phyloP scores from a whole-genome alignment of 192 early-diverging fungal species.

The Chytriomyces confervae region DNA sequence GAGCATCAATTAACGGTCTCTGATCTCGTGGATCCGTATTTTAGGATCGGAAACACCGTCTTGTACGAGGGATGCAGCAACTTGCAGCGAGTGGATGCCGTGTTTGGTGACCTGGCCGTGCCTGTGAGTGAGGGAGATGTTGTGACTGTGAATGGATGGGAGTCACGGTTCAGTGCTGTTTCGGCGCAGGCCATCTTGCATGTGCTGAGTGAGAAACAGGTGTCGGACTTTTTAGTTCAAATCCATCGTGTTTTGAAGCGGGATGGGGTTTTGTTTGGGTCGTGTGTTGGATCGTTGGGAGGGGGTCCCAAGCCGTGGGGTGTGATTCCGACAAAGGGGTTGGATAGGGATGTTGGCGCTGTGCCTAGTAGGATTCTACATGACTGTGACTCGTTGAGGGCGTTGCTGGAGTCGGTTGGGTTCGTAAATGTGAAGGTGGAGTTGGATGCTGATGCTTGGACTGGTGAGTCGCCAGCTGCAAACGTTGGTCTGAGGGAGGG shows the following conservation, averaged over 20 bases:
- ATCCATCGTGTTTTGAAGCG: neutral
- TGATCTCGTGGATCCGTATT: neutral
- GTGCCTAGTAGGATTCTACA: neutral
- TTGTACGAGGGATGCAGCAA: neutral
- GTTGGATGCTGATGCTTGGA: slow-evolving; percentile 1
- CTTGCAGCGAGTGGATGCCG: neutral
- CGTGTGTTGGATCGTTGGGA: slow-evolving; percentile 6
- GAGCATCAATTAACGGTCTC: neutral
- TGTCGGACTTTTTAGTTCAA: neutral
- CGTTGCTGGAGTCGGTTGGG: neutral
- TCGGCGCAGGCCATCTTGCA: slow-evolving; percentile 25
- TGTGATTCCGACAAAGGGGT: slow-evolving; percentile 19
- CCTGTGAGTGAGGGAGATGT: neutral
- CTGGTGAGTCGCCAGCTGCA: neutral
- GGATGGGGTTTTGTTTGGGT: slow-evolving; percentile 4
- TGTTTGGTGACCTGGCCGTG: slow-evolving; percentile 13
- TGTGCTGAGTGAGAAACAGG: neutral
- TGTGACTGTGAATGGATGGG: neutral
- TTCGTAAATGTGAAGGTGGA: slow-evolving; percentile 1
- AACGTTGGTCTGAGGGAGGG: neutral
- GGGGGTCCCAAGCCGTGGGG: neutral
- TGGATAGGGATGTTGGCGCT: neutral
- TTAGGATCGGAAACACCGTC: slow-evolving; percentile 6
- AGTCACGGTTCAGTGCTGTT: slow-evolving; percentile 3
- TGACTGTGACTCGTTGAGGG: neutral